phyloP scores from a whole-genome alignment of 441 rosid genomes.

The Jatropha podagrica region DNA sequence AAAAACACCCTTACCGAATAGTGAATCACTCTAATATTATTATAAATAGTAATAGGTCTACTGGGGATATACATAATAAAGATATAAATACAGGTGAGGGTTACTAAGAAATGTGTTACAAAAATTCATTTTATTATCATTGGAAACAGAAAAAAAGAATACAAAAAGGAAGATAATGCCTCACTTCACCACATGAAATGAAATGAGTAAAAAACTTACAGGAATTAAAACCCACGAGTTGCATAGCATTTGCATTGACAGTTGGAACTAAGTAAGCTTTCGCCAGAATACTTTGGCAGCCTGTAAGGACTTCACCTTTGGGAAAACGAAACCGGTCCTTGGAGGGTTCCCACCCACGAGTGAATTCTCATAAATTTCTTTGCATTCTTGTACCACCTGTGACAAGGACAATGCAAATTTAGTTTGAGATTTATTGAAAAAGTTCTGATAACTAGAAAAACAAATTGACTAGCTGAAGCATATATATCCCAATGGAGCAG shows the following conservation, averaged over 20 bases:
- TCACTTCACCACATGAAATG: not conserved
- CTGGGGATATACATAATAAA: too few species aligned
- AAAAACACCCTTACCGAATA: too few species aligned
- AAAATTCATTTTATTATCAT: too few species aligned
- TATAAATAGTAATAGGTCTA: too few species aligned
- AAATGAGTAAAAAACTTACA: slow-evolving; percentile 2
- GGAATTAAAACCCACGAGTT: not conserved
- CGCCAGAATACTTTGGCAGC: slow-evolving; percentile 79
- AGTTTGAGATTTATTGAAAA: too few species aligned
- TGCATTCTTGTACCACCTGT: slow-evolving; percentile 98
- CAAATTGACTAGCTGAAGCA: not conserved
- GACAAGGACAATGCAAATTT: slow-evolving; percentile 10
- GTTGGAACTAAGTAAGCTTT: slow-evolving; percentile 52
- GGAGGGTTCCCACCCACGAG: slow-evolving; percentile 83
- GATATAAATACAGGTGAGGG: too few species aligned
- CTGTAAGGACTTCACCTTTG: slow-evolving; percentile 72
- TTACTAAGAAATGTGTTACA: too few species aligned
- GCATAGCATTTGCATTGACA: not conserved
- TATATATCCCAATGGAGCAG: not conserved
- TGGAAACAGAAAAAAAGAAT: not conserved
- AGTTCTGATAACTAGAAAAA: not conserved
- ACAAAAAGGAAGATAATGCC: not conserved
- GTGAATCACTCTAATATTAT: too few species aligned
- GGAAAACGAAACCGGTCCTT: slow-evolving; percentile 82
- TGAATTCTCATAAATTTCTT: slow-evolving; percentile 88